Evolutionary conservation across 2,329 filamentous ascomycete genomes (phyloP), one percentile per base, ranked within the genome.

Genomic region (Phaeosphaeria sp.): DNA sequence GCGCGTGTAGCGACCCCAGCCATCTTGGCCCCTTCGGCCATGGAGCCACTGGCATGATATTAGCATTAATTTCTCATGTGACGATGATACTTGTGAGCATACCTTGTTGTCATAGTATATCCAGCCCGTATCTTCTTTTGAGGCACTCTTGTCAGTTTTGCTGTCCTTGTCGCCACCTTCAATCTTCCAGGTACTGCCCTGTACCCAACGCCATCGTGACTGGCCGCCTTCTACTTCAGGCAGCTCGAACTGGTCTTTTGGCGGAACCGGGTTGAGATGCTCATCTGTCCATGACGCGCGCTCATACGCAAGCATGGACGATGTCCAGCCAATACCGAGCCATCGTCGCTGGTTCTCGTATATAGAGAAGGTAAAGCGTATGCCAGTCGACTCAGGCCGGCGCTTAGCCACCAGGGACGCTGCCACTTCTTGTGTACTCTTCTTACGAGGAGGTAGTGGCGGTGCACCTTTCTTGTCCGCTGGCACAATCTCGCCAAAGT

Each of bases 101-200:
- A 92, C 92, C 88, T 97, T 97, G 75, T 94, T 98, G 72, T 99
- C 95, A 73, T 97, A 99, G 77, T 95, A 99, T 39, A 97, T 92
- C 95, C 95, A 99, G 1, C 93, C 95, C 66, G 89, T 88, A 3
- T 82, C 80, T n/a, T 75, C 76, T 13, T 69, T 71, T 7, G 72
- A 71, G 13, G 59, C 67, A 6, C 65, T 68, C 25, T 78, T 88
- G 13, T 74, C 75, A 25, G 65, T 68, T 23, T 78, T 88, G 13
- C 73, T 75, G 30, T 75, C 72, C 15, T 69, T 61, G 18, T 84
- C 77, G 1, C 87, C 87, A 0, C 91, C 90, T 68, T 98, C 94
- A 23, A 98, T 89, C 53, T 87, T 87, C 95, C 95, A 99, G 55
- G 90, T 87, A 66, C 91, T 91, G 0, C 87, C 88, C n/a, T 89